Evolutionary conservation across 108 stramenopile genomes (phyloP).

Genomic region (Pinguiococcus pyrenoidosus): DNA sequence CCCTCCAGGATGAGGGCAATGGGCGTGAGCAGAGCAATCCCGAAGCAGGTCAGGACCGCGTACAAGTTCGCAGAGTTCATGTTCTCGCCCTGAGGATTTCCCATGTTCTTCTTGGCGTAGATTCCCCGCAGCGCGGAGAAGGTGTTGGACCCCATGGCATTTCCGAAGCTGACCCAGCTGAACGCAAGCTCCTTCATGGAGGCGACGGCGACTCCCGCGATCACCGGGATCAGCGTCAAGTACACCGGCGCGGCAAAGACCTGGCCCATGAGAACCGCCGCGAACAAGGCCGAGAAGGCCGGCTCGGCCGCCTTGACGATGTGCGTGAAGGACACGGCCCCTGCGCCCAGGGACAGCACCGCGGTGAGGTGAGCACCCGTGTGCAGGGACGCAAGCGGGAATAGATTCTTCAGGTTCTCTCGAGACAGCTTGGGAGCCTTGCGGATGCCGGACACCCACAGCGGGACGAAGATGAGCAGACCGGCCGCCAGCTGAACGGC

Average conservation of each 20-base stretch:
- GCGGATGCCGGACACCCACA: conserved; percentile 70
- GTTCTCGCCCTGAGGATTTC: conserved; percentile 86
- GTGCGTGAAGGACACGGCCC: conserved; percentile 97
- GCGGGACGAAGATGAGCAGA: conserved; percentile 64
- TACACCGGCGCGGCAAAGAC: conserved; percentile 49
- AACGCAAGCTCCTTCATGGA: conserved; percentile 95
- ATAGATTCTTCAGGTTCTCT: conserved; percentile 67
- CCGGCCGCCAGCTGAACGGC: conserved; percentile 89
- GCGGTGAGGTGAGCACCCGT: conserved; percentile 90
- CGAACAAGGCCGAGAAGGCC: conserved; percentile 78
- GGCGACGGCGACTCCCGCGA: conserved; percentile 85
- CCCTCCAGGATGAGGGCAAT: conserved; percentile 77
- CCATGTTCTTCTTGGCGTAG: conserved; percentile 55
- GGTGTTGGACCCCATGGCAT: conserved; percentile 94
- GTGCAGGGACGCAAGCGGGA: conserved; percentile 88
- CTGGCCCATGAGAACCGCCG: conserved; percentile 71
- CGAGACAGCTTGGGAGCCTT: conserved; percentile 72
- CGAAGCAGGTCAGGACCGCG: conserved; percentile 89
- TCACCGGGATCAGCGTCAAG: conserved; percentile 70
- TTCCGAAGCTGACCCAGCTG: conserved; percentile 76
- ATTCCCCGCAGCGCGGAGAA: conserved; percentile 87
- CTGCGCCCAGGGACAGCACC: conserved; percentile 88
- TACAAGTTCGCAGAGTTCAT: conserved; percentile 89
- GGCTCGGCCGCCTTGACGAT: conserved; percentile 99
- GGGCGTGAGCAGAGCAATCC: conserved; percentile 70